Evolutionary conservation across 2,329 filamentous ascomycete species (phyloP).

Genomic region (Whalleya microplaca): DNA sequence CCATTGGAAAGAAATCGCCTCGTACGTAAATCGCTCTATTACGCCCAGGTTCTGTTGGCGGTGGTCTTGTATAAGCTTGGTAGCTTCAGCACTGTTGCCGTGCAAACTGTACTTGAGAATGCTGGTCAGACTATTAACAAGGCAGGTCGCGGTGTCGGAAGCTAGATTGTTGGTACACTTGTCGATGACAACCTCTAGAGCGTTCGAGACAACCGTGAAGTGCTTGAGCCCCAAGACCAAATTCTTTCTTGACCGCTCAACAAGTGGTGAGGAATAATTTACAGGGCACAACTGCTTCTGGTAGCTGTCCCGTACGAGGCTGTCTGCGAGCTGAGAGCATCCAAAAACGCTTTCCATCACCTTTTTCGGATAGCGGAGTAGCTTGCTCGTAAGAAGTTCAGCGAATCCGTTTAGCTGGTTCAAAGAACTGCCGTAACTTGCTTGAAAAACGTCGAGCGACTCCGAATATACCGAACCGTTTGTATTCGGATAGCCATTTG

Average conservation of each 20-base stretch:
- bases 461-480: slow-evolving; percentile 37
- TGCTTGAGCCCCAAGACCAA: slow-evolving; percentile 47
- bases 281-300: slow-evolving; percentile 25
- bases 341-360: slow-evolving; percentile 48
- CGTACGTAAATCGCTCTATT: slow-evolving; percentile 43
- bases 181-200: slow-evolving; percentile 53
- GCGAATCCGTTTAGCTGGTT: slow-evolving; percentile 47
- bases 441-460: slow-evolving; percentile 51
- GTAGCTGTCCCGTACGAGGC: slow-evolving; percentile 37
- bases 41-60: slow-evolving; percentile 43
- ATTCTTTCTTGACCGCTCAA: slow-evolving; percentile 38
- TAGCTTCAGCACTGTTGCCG: slow-evolving; percentile 42
- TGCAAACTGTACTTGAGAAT: slow-evolving; percentile 49
- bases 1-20: slow-evolving; percentile 66
- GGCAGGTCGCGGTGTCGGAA: slow-evolving; percentile 45
- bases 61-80: slow-evolving; percentile 38
- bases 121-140: slow-evolving; percentile 47
- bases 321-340: slow-evolving; percentile 35
- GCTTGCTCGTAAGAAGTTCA: slow-evolving; percentile 43
- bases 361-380: slow-evolving; percentile 50
- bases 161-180: slow-evolving; percentile 58
- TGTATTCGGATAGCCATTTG: slow-evolving; percentile 39
- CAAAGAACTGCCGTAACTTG: slow-evolving; percentile 46
- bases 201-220: slow-evolving; percentile 47
- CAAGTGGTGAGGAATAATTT: slow-evolving; percentile 13